Conservation (phyloP, 805 yeast genomes). For the Candida broadrunensis region DNA sequence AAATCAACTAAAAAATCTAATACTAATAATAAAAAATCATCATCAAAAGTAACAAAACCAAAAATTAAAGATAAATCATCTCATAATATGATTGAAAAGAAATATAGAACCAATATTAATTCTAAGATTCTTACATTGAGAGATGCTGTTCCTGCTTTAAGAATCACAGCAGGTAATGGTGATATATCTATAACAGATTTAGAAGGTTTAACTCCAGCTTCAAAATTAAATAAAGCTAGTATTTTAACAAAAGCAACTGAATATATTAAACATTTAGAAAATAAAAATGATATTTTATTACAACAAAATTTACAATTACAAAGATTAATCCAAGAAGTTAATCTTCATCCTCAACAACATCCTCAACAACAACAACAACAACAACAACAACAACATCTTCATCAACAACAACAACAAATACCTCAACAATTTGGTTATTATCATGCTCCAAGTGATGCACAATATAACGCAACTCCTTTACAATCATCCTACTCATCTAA, state of each 20-base stretch:
- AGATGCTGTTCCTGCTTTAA: conserved; percentile 74
- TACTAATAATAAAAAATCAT: conserved; percentile 2
- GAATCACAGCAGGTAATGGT: conserved; percentile 54
- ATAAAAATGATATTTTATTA: conserved; percentile 49
- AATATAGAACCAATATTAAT: conserved; percentile 75
- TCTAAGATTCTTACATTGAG: conserved; percentile 65
- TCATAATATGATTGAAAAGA: conserved; percentile 79
- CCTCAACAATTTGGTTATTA: conserved; percentile 17
- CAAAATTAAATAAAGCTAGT: conserved; percentile 73
- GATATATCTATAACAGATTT: conserved; percentile 45
- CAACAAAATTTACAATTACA: conserved; percentile 45
- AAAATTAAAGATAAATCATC: conserved; percentile 57
- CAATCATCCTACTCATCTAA: conserved; percentile 2
- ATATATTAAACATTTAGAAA: conserved; percentile 70
- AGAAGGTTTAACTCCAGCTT: conserved; percentile 76
- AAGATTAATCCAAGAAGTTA: conserved; percentile 31
- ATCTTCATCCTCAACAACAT: conserved; percentile 15
- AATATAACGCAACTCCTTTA: conserved; percentile 3
- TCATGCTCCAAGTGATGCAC: conserved; percentile 12
- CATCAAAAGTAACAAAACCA: conserved; percentile 37
- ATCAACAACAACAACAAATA: conserved; percentile 9
- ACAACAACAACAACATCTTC: conserved; percentile 10
- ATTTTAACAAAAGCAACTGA: conserved; percentile 75
- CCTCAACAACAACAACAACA: conserved; percentile 5
- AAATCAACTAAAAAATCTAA: background rate